Base-by-base conservation (phyloP, 768 basidiomycete species). In the Suillus paluster region DNA sequence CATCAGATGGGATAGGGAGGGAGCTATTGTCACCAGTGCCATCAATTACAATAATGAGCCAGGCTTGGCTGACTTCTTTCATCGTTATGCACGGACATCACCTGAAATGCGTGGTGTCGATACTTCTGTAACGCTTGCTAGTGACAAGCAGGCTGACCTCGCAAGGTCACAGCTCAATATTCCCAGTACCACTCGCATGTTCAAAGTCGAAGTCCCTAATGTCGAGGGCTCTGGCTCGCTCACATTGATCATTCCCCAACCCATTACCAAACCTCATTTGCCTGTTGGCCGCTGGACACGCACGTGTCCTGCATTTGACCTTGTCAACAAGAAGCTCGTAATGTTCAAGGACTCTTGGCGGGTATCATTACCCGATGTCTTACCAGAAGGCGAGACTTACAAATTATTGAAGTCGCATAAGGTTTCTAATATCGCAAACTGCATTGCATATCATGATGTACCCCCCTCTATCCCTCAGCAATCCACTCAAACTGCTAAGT, bases 331-430 rank as follows among this genome's bases (percentile, higher is more conserved):
- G 30, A n/a, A 41, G n/a, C 11, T 56, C 9, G 11, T 56, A 1
- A n/a, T 36, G 21, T 15, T 56, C 54, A 56, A 56, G 33, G 54
- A 56, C 54, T 56, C 54, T 23, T 56, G 54, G 54, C n/a, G 4
- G n/a, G 34, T 56, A 34, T 38, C 11, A 12, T 56, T 25, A 15
- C 19, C 54, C 0, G 54, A 45, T 6, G 42, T 69, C 41, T 58
- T 64, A 49, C 62, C 66, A 12, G 77, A 77, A 61, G 58, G 61
- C 0, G 62, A 64, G 1, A 67, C 67, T 9, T 64, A 75, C 12
- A 23, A 21, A 11, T 45, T 54, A 7, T 63, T 78, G 46, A 64
- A 70, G 5, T 33, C 52, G 15, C n/a, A 54, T 1, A 21, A 58
- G 0, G 70, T 76, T 4, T 57, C 60, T 6, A 52, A 74, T 59